Base-by-base conservation (phyloP, 176 grass and related monocot genomes). In the Triticum timopheevii region DNA sequence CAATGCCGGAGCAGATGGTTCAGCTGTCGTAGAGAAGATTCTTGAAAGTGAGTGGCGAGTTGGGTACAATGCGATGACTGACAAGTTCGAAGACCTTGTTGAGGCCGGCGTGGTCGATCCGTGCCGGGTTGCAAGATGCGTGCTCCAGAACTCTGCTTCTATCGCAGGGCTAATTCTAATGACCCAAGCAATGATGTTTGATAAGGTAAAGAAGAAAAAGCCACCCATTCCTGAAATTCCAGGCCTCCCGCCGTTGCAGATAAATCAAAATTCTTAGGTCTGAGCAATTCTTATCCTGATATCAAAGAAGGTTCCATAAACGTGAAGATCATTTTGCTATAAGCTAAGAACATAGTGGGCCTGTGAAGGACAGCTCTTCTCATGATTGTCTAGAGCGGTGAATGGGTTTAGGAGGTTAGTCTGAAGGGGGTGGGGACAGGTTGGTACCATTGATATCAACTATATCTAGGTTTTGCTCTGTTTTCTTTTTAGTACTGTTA, bases 1-100 rank as follows among this genome's bases (percentile, higher is more conserved):
- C 47, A 98, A 98, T 62, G 90, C 96, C 0, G 96, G 96, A 3
- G 80, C 77, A 10, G 96, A 59, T 59, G 92, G 93, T 65, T 87
- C 92, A 31, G 84, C 88, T 86, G 80, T 98, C 22, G 93, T 96
- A 6, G 91, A 91, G 88, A 98, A 92, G 70, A 88, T 98, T 86
- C 88, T 94, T 7, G 73, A 73, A 1, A 89, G 87, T 23, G 79
- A 94, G 36, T 98, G 91, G 88, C 71, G 76, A 30, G 73, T 94
- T 78, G 96, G 96, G n/a, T 98, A 96, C 82, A 94, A 98, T 25
- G 93, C 88, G 11, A 91, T 95, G 92, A 94, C 90, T 1, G 88
- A 68, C 79, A 65, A 73, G 31, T 92, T 92, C 24, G 93, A 95
- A 86, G 92, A 98, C 72, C 92, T 98, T 23, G 45, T 98, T 61